phyloP scores from a whole-genome alignment of 2,329 filamentous ascomycete genomes.

The Exophiala dermatitidis region DNA sequence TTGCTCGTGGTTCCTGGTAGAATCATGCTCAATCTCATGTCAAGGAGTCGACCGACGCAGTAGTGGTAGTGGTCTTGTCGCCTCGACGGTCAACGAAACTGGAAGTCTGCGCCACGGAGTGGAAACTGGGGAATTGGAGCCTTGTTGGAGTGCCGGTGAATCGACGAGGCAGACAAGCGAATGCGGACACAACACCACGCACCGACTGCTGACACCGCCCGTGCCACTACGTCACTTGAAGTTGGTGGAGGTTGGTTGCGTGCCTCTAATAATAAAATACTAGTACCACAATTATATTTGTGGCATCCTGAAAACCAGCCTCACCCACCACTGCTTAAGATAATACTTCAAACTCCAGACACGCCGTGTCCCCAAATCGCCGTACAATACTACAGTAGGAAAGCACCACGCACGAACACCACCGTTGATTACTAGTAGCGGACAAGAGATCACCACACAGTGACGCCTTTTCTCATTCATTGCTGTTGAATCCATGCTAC shows the following conservation, averaged over 20 bases:
- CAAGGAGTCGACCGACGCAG: neutral
- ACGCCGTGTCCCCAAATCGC: no score
- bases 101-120: neutral
- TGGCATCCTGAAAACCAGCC: neutral
- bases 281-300: no score
- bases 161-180: neutral
- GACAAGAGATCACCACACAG: neutral
- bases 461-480: conserved; percentile 7
- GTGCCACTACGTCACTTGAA: neutral
- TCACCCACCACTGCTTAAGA: no score
- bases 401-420: no score
- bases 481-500: conserved; percentile 16
- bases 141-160: neutral
- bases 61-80: neutral
- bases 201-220: neutral
- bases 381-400: no score
- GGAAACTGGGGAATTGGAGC: neutral
- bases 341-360: no score
- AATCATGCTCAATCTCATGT: conserved; percentile 17
- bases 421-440: no score
- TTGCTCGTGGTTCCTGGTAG: conserved; percentile 5
- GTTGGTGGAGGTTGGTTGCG: no score
- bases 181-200: neutral
- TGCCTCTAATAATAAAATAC: no score
- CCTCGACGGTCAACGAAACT: neutral